Evolutionary conservation across 1,139 yeast species (phyloP), one percentile per base, ranked within the genome.

Genomic region (Magnusiomyces paraingens): DNA sequence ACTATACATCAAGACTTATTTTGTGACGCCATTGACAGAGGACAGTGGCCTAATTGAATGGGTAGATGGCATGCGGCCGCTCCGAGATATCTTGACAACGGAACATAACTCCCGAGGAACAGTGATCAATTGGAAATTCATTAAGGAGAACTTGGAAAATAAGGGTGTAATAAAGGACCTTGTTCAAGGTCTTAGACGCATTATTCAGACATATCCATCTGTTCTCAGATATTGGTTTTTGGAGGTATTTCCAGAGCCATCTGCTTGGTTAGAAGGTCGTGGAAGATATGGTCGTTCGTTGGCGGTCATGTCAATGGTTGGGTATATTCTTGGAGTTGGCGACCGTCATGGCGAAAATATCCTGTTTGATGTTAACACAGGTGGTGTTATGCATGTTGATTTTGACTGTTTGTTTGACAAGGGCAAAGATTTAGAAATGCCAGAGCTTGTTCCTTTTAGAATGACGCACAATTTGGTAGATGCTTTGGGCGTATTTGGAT

Each of bases 291-390:
- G 88, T 0, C 75, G 96, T 52, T 83, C 96, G 0, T 74, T 88
- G 29, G 97, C 98, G 0, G 99, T 91, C 0, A 94, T 94, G 99
- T 91, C 98, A 0, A 90, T 94, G 75, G 95, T 93, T 6, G 99
- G 99, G 0, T 89, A 87, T 66, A 82, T 93, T 55, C 60, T 74
- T 8, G 78, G 74, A 51, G 55, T 94, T 51, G 99, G 99, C 20
- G 99, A 94, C 69, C 76, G 99, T 35, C 99, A 94, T 66, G 87
- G 96, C 63, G 99, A 94, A 65, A 94, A 94, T 65, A 81, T 94
- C 26, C 70, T 94, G 53, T 73, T 93, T 50, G 80, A 85, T 64
- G 84, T 85, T 61, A 79, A 78, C 46, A 79, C 82, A 1, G 99
- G 99, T 1, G 82, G 82, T 10, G 82, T 90, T 0, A 72, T 94